Evolutionary conservation across 2,329 filamentous ascomycete species (phyloP).

Genomic region (Phoma sp.): DNA sequence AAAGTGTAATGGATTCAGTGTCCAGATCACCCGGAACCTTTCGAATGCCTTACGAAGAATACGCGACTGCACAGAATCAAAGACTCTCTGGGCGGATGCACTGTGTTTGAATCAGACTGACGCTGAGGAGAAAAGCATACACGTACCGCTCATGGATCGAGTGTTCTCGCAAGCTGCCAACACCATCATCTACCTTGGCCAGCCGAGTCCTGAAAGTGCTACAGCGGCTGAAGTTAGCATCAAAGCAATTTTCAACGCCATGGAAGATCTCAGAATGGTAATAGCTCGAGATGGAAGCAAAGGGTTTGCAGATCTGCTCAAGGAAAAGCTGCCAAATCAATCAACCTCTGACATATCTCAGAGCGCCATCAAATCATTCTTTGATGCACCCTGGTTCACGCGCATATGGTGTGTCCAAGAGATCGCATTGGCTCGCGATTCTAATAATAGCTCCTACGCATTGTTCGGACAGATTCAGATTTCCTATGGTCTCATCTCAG

Average conservation of each 20-base stretch:
- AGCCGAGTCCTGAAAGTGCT: not conserved
- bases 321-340: not conserved
- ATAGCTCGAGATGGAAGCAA: too few species aligned
- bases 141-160: not conserved
- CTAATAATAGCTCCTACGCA: not conserved
- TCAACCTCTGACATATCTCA: not conserved
- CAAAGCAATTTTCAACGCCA: not conserved
- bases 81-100: not conserved
- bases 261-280: not conserved
- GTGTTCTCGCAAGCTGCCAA: not conserved
- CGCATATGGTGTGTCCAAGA: constrained; percentile 2
- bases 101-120: not conserved
- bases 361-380: not conserved
- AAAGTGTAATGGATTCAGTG: not conserved
- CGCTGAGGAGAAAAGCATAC: not conserved
- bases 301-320: too few species aligned
- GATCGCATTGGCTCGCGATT: not conserved
- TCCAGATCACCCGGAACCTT: not conserved
- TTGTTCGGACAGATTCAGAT: not conserved
- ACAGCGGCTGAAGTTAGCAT: not conserved
- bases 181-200: not conserved
- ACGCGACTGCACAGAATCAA: not conserved
- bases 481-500: not conserved
- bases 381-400: not conserved
- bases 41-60: not conserved